Conservation (phyloP, 2,329 filamentous ascomycete species). For the Aspergillus arachidicola region DNA sequence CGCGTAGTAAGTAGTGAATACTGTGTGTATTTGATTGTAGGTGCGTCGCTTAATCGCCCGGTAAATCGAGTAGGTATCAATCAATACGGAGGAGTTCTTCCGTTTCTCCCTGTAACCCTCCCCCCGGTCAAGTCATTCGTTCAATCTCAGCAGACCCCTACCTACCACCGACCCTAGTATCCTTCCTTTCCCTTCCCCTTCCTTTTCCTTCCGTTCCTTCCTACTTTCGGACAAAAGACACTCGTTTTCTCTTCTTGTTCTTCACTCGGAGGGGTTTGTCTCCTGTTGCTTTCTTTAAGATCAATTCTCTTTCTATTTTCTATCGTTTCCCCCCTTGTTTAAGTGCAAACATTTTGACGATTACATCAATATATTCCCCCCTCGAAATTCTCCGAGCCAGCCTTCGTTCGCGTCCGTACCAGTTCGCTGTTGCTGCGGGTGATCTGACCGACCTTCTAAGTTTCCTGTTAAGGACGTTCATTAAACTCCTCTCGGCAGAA, state of each 20-base stretch:
- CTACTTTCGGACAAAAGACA: slow-evolving; percentile 11
- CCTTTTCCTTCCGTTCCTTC: slow-evolving; percentile 12
- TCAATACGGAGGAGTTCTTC: slow-evolving; percentile 6
- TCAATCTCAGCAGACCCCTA: slow-evolving; percentile 6
- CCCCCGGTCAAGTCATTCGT: slow-evolving; percentile 1
- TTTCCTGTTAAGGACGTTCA: slow-evolving; percentile 15
- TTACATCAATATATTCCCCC: not conserved
- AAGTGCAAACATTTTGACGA: not conserved
- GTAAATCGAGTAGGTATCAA: not conserved
- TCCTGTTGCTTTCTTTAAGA: slow-evolving; percentile 4
- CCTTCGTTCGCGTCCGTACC: not conserved
- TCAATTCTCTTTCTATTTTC: not conserved
- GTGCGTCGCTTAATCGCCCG: slow-evolving; percentile 13
- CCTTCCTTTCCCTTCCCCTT: slow-evolving; percentile 15
- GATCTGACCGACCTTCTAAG: slow-evolving; percentile 4
- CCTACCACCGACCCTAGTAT: not conserved
- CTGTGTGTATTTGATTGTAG: not conserved
- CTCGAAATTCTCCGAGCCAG: slow-evolving; percentile 4
- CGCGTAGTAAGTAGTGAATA: not conserved
- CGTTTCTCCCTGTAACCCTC: slow-evolving; percentile 4
- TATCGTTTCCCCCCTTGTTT: not conserved
- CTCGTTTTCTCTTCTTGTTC: slow-evolving; percentile 16
- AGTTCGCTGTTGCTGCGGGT: not conserved
- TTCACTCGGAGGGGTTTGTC: slow-evolving; percentile 5
- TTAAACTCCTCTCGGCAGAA: slow-evolving; percentile 19